Evolutionary conservation across 2,329 filamentous ascomycete genomes (phyloP).

Genomic region (Verticillium dahliae): DNA sequence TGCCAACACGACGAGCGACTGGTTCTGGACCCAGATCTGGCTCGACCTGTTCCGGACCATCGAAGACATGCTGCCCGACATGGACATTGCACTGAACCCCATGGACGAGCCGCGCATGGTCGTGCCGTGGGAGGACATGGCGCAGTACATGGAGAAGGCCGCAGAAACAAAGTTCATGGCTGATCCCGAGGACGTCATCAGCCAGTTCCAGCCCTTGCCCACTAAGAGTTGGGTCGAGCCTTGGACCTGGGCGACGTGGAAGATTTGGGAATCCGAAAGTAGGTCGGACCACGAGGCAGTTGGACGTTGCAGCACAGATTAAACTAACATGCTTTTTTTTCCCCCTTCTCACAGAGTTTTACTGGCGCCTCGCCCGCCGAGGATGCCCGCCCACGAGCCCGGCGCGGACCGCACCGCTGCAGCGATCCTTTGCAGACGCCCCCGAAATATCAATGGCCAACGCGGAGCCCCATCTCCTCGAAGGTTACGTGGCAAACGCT

Average conservation of each 20-base stretch:
- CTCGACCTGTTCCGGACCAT: slow-evolving; percentile 44
- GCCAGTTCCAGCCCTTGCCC: slow-evolving; percentile 35
- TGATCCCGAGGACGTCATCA: slow-evolving; percentile 35
- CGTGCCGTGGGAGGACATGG: slow-evolving; percentile 56
- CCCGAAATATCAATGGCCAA: slow-evolving; percentile 38
- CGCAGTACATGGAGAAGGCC: slow-evolving; percentile 45
- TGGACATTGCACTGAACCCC: slow-evolving; percentile 61
- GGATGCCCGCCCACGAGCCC: slow-evolving; percentile 58
- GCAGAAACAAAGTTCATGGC: slow-evolving; percentile 37
- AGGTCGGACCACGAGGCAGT: slow-evolving; percentile 14
- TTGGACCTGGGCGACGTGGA: slow-evolving; percentile 26
- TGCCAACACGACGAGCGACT: slow-evolving; percentile 44
- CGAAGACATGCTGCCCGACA: slow-evolving; percentile 54
- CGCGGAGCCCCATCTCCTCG: slow-evolving; percentile 40
- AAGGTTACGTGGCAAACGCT: slow-evolving; percentile 57
- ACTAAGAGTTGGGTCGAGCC: slow-evolving; percentile 24
- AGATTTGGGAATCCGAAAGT: slow-evolving; percentile 47
- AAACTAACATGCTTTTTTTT: not conserved
- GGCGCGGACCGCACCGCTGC: slow-evolving; percentile 40
- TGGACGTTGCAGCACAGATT: not conserved
- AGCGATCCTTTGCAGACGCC: slow-evolving; percentile 29
- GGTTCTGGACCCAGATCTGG: slow-evolving; percentile 55
- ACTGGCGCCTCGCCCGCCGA: slow-evolving; percentile 50
- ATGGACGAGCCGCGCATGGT: slow-evolving; percentile 63
- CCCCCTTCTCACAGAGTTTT: slow-evolving; percentile 30